Conservation (phyloP, 2,329 filamentous ascomycete species). For the Fusarium decemcellulare region DNA sequence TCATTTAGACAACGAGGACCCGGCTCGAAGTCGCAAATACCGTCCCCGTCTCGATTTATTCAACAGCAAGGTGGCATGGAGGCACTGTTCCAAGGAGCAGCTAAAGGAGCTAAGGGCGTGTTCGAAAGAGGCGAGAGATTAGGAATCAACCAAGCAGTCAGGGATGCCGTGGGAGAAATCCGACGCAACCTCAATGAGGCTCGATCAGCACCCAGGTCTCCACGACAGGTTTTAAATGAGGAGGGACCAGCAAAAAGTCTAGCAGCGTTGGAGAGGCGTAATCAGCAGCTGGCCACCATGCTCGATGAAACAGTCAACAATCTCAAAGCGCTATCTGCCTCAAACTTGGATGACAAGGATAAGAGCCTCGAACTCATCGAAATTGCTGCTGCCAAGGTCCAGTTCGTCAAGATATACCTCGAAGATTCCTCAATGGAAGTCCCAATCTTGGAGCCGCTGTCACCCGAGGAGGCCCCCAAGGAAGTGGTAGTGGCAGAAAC, state of each 20-base stretch:
- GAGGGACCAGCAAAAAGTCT: slow-evolving; percentile 55
- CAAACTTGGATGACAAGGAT: slow-evolving; percentile 62
- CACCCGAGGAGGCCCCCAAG: slow-evolving; percentile 28
- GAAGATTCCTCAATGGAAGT: slow-evolving; percentile 70
- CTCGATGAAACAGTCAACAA: slow-evolving; percentile 76
- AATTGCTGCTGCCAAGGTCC: slow-evolving; percentile 72
- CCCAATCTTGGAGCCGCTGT: slow-evolving; percentile 48
- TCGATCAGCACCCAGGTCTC: slow-evolving; percentile 58
- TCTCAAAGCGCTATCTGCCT: slow-evolving; percentile 72
- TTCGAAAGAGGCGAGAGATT: slow-evolving; percentile 81
- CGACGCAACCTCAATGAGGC: slow-evolving; percentile 80
- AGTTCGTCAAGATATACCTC: slow-evolving; percentile 74
- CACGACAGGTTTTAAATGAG: slow-evolving; percentile 54
- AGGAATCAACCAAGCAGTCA: slow-evolving; percentile 84
- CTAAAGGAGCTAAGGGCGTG: slow-evolving; percentile 82
- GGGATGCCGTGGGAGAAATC: slow-evolving; percentile 86
- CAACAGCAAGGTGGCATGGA: slow-evolving; percentile 75
- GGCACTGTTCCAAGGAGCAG: slow-evolving; percentile 80
- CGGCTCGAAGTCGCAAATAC: slow-evolving; percentile 60
- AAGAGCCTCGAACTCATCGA: slow-evolving; percentile 69
- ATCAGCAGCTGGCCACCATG: slow-evolving; percentile 76
- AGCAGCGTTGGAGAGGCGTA: slow-evolving; percentile 73
- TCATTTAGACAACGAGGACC: slow-evolving; percentile 59
- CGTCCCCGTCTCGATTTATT: slow-evolving; percentile 64
- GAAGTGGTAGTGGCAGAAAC: slow-evolving; percentile 30